Evolutionary conservation across 1,284 basidiomycete species (phyloP).

Genomic region (Phlebopus sp.): DNA sequence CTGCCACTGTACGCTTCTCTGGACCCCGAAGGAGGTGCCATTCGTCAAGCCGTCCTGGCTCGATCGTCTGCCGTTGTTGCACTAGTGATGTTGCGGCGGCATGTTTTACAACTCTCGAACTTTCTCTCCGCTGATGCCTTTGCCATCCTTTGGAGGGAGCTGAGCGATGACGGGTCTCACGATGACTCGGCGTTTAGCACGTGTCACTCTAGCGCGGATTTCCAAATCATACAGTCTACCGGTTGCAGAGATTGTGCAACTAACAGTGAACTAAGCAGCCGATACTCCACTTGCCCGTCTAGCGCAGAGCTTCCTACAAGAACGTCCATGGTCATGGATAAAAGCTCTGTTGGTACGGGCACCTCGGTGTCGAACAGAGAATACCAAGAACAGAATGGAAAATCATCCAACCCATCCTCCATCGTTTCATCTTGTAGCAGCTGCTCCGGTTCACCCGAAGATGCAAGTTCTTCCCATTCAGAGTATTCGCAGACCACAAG

Average conservation of each 20-base stretch:
- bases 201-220: not conserved
- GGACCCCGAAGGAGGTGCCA: not conserved
- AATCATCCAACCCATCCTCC: conserved; percentile 11
- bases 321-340: not conserved
- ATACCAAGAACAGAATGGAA: conserved; percentile 1
- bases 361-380: not conserved
- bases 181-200: not conserved
- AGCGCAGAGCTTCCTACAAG: not conserved
- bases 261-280: conserved; percentile 4
- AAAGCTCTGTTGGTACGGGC: not conserved
- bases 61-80: conserved; percentile 22
- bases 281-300: conserved; percentile 28
- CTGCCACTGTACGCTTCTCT: conserved; percentile 10
- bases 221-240: not conserved
- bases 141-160: not conserved
- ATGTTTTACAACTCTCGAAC: conserved; percentile 15
- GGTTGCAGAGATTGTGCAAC: too few species aligned
- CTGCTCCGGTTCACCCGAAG: conserved; percentile 16
- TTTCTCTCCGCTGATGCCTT: conserved; percentile 9
- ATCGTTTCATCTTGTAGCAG: conserved; percentile 25
- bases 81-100: conserved; percentile 18
- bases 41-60: conserved; percentile 14
- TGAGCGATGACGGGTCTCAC: not conserved
- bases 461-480: conserved; percentile 7
- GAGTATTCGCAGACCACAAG: conserved; percentile 5